Percentiles rank a stretch among this genome's conserved stretches.
These are phyloP conservation scores for Cladorrhinum sp. DNA, from an alignment of 2,329 filamentous ascomycete species.

Conservation along the genomic window DNA sequence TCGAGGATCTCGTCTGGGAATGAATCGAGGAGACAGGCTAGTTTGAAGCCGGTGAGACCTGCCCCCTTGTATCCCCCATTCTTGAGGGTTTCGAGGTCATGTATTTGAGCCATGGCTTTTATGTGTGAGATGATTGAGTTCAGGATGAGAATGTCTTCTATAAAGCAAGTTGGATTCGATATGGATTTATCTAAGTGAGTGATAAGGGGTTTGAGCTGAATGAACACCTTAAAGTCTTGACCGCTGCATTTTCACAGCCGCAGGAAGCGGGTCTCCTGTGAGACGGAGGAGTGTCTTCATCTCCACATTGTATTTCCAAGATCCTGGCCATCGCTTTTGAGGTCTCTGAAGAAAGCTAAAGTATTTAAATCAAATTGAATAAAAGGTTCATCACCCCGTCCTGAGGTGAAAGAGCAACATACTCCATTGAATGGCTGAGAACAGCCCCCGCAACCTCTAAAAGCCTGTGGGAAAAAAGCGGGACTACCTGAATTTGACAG, in stretches of 20 bases:
- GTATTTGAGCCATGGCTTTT: slow-evolving; percentile 27
- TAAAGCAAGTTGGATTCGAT: background rate
- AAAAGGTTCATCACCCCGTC: no score
- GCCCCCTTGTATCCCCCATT: slow-evolving; percentile 32
- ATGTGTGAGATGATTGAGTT: background rate
- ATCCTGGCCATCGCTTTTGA: background rate
- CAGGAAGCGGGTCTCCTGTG: slow-evolving; percentile 6
- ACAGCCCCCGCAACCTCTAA: no score
- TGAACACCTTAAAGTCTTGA: background rate
- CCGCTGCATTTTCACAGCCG: background rate
- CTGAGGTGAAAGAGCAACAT: no score
- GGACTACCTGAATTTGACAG: no score
- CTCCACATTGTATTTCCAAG: background rate
- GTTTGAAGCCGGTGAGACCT: slow-evolving; percentile 35
- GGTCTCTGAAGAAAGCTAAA: background rate
- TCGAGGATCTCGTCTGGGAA: slow-evolving; percentile 43
- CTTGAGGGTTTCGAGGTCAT: slow-evolving; percentile 32
- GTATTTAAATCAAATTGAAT: no score
- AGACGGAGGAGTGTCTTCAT: background rate
- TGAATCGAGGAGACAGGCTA: slow-evolving; percentile 32
- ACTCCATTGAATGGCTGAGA: no score
- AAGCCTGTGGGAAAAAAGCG: no score
- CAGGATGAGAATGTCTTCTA: background rate
- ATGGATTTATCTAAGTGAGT: background rate
- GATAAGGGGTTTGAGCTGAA: background rate